phyloP scores from a whole-genome alignment of 257 asterid species.

The Jasminum sambac region DNA sequence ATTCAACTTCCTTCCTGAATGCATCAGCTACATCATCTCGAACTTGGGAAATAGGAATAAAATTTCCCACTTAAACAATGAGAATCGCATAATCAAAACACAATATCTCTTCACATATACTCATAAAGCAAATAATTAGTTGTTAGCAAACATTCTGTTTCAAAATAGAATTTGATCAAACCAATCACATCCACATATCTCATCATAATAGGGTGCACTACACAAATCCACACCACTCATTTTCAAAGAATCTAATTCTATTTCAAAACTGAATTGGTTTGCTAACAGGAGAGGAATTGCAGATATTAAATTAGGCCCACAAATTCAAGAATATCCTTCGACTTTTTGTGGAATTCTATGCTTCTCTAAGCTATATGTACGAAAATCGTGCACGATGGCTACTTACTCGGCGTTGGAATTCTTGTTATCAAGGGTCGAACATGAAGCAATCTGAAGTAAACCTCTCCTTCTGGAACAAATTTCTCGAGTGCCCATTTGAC shows the following conservation, averaged over 20 bases:
- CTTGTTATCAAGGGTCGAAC: constrained; percentile 55
- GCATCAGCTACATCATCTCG: constrained; percentile 80
- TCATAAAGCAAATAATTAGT: not conserved
- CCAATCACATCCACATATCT: too few species aligned
- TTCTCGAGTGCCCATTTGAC: constrained; percentile 91
- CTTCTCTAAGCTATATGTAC: not conserved
- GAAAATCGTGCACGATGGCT: not conserved
- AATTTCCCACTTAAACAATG: constrained; percentile 66
- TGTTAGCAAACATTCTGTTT: too few species aligned
- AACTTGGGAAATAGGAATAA: constrained; percentile 65
- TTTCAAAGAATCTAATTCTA: too few species aligned
- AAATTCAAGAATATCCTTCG: not conserved
- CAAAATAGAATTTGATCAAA: too few species aligned
- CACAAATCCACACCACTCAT: too few species aligned
- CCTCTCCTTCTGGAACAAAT: constrained; percentile 68
- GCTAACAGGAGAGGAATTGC: not conserved
- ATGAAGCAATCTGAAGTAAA: constrained; percentile 61
- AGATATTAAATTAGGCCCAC: not conserved
- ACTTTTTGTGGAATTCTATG: not conserved
- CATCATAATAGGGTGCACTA: too few species aligned
- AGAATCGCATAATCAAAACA: not conserved
- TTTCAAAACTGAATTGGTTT: too few species aligned
- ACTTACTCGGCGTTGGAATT: constrained; percentile 90
- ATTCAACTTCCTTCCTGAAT: constrained; percentile 62
- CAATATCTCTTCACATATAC: not conserved